Evolutionary conservation across 192 early-diverging fungal species (phyloP).

Genomic region (Phlyctochytrium bullatum): DNA sequence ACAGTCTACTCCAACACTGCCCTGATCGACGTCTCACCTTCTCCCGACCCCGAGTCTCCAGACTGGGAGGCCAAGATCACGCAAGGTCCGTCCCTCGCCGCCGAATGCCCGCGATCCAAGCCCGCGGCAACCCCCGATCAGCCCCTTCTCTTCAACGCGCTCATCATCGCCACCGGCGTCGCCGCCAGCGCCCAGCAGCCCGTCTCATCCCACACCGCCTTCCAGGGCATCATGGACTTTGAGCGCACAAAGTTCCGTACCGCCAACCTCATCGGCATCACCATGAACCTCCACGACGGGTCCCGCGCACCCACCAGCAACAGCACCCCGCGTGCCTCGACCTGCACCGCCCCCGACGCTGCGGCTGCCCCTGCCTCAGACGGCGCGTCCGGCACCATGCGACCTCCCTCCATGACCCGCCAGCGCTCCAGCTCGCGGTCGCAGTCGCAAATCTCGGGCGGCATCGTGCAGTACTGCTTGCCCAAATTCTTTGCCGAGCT

Average conservation of each 20-base stretch:
- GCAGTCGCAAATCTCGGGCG: background rate
- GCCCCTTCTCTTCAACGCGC: background rate
- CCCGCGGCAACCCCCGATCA: background rate
- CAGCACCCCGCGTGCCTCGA: background rate
- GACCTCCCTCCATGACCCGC: background rate
- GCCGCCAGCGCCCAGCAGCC: background rate
- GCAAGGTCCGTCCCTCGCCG: background rate
- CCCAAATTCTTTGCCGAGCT: background rate
- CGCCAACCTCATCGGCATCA: background rate
- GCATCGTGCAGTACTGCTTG: background rate
- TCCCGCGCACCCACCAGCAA: too few relatives aligned
- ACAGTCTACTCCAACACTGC: background rate
- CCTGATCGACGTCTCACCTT: background rate
- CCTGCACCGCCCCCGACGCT: background rate
- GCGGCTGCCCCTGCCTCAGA: background rate
- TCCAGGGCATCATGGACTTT: background rate
- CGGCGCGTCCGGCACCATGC: background rate
- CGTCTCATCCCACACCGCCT: too few relatives aligned
- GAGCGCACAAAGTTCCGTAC: background rate
- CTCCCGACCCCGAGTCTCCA: too few relatives aligned
- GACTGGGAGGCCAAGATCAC: background rate
- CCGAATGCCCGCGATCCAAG: background rate
- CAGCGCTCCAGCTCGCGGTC: too few relatives aligned
- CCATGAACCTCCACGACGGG: background rate
- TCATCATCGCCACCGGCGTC: constrained; percentile 13